Conservation (phyloP, 2,329 filamentous ascomycete genomes). For the Monosporascus ibericus region DNA sequence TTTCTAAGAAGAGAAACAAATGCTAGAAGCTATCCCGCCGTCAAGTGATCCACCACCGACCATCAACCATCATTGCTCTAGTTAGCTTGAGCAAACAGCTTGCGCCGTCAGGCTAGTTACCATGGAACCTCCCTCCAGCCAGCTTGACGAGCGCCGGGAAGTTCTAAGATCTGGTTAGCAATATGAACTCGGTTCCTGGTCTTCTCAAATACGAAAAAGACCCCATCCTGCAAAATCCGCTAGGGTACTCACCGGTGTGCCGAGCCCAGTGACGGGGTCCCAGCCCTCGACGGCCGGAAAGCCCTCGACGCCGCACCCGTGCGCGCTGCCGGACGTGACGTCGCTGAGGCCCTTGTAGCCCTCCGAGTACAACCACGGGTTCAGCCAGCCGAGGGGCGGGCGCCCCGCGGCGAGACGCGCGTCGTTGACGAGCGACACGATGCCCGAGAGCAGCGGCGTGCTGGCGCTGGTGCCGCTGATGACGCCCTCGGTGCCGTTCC, state of each 20-base stretch:
- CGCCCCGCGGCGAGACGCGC: conserved; percentile 46
- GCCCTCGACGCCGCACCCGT: conserved; percentile 28
- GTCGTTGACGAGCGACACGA: conserved; percentile 58
- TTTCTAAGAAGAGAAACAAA: too few species aligned
- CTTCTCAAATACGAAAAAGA: neutral
- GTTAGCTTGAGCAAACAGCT: too few species aligned
- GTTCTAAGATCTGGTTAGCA: conserved; percentile 5
- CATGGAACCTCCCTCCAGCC: conserved; percentile 15
- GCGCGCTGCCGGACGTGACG: conserved; percentile 31
- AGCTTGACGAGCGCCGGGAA: conserved; percentile 22
- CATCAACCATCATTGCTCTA: too few species aligned
- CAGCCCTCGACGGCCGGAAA: conserved; percentile 26
- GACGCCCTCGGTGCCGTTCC: conserved; percentile 25
- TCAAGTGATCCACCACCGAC: too few species aligned
- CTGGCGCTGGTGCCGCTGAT: conserved; percentile 50
- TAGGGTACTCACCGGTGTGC: conserved; percentile 21
- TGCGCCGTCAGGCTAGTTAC: too few species aligned
- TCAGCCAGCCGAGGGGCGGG: conserved; percentile 35
- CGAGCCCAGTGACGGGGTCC: conserved; percentile 31
- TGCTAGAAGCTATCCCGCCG: too few species aligned
- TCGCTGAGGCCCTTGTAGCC: conserved; percentile 31
- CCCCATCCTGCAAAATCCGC: neutral
- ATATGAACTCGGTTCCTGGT: neutral
- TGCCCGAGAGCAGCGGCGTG: conserved; percentile 47
- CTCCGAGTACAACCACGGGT: conserved; percentile 35